Percentiles rank a stretch among this genome's conserved stretches.
These are phyloP conservation scores for Pichia eremophila DNA, from an alignment of 805 yeast genomes.

Conservation along the genomic window DNA sequence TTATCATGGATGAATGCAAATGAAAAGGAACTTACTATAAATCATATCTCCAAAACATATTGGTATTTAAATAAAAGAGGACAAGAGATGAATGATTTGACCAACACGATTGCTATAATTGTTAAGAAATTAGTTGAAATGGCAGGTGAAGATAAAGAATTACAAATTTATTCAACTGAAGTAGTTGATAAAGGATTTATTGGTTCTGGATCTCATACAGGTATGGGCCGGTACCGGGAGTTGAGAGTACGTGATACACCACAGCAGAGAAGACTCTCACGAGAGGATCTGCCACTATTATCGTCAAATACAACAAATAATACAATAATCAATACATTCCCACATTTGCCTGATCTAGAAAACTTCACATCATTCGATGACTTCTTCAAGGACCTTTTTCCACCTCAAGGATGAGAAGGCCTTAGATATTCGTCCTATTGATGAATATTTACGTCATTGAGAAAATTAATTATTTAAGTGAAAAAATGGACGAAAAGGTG, in stretches of 20 bases:
- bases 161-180: neutral
- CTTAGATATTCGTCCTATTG: too few species aligned
- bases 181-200: conserved; percentile 9
- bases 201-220: conserved; percentile 11
- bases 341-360: conserved; percentile 34
- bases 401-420: too few species aligned
- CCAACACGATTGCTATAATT: conserved; percentile 49
- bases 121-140: conserved; percentile 41
- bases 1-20: conserved; percentile 30
- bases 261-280: conserved; percentile 17
- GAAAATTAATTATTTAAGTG: too few species aligned
- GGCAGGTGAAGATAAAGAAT: conserved; percentile 24
- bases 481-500: too few species aligned
- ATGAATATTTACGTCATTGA: too few species aligned
- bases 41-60: conserved; percentile 41
- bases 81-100: conserved; percentile 47
- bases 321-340: too few species aligned
- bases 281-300: conserved; percentile 13
- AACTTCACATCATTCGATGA: conserved; percentile 47
- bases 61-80: conserved; percentile 54
- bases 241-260: conserved; percentile 10
- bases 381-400: conserved; percentile 38
- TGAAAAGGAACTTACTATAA: conserved; percentile 34
- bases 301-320: neutral
- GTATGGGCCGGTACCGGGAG: conserved; percentile 3